Conservation (phyloP, 2,329 filamentous ascomycete species). For the Penicillium sp. region DNA sequence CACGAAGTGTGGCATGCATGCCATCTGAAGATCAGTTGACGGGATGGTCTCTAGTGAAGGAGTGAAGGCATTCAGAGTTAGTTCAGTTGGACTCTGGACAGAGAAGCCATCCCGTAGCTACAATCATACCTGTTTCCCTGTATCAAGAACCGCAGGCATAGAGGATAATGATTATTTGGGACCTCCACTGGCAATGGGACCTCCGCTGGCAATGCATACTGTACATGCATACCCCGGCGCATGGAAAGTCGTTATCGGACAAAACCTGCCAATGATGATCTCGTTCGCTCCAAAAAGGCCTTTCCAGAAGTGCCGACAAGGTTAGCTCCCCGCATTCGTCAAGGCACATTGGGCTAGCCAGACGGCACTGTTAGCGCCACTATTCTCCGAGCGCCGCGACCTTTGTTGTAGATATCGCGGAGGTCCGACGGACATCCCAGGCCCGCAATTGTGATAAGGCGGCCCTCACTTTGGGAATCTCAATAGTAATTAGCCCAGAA, state of each 20-base stretch:
- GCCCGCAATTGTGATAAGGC: conserved; percentile 4
- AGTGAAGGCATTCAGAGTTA: not conserved
- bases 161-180: not conserved
- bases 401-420: conserved; percentile 1
- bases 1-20: not conserved
- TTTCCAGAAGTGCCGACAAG: not conserved
- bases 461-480: not conserved
- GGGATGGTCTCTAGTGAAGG: too few relatives aligned
- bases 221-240: too few relatives aligned
- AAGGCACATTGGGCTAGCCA: conserved; percentile 2
- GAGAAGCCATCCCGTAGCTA: too few relatives aligned
- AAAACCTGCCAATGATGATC: not conserved
- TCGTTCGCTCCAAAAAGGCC: not conserved
- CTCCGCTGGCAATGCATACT: not conserved
- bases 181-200: not conserved
- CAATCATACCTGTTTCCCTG: not conserved
- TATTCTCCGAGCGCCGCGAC: not conserved
- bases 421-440: conserved; percentile 10
- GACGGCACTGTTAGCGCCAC: not conserved
- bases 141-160: not conserved
- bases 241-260: not conserved
- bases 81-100: too few relatives aligned
- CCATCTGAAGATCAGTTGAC: not conserved
- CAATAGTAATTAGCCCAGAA: not conserved
- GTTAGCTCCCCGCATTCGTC: conserved; percentile 8